These are phyloP conservation scores for Lachnellula cervina DNA, from an alignment of 2,329 filamentous ascomycete species.

Conservation along the genomic window DNA sequence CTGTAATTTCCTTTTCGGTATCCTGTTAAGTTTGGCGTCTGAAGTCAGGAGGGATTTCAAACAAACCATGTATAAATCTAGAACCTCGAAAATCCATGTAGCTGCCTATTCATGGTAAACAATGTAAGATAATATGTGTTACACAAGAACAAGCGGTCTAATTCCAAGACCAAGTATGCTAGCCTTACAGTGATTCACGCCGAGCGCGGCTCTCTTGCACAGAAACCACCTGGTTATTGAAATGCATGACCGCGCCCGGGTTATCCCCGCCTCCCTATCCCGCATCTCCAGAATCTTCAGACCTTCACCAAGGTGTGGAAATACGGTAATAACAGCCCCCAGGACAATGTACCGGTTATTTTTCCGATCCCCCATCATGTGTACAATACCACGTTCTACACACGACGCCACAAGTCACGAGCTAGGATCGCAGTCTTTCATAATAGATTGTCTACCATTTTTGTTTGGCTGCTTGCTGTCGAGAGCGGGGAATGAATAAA, in stretches of 20 bases:
- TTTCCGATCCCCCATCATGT: too few species aligned
- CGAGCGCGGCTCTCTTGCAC: neutral
- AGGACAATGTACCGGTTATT: neutral
- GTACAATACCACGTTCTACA: neutral
- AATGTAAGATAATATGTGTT: conserved; percentile 6
- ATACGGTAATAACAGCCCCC: neutral
- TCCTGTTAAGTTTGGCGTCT: neutral
- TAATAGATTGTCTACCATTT: too few species aligned
- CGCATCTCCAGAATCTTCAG: neutral
- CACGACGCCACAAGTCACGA: too few species aligned
- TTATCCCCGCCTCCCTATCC: neutral
- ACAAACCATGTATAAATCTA: conserved; percentile 4
- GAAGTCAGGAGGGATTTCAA: neutral
- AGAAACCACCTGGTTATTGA: neutral
- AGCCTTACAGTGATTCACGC: neutral
- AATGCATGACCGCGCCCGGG: neutral
- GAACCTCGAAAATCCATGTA: neutral
- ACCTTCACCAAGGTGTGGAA: neutral
- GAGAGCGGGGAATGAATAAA: neutral
- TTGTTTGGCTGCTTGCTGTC: too few species aligned
- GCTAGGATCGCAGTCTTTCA: too few species aligned
- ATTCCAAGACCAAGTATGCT: neutral
- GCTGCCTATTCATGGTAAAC: neutral
- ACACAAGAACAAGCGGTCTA: neutral
- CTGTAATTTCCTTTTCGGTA: neutral